Evolutionary conservation across 768 basidiomycete species (phyloP).

Genomic region (button mushroom (Agaricus bisporus)): DNA sequence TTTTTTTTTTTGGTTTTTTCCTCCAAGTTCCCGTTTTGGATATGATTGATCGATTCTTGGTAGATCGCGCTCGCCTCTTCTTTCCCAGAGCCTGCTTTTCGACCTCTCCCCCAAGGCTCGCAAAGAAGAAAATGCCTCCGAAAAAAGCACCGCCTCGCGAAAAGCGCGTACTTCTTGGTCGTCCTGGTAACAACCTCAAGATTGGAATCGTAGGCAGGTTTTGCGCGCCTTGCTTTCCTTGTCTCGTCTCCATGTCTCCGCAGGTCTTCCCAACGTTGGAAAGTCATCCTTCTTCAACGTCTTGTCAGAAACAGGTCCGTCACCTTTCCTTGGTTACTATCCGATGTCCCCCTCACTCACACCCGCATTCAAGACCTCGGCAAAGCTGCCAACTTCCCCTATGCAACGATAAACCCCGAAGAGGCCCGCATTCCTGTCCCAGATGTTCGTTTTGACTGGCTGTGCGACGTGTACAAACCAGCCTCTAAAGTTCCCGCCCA

Average conservation of each 20-base stretch:
- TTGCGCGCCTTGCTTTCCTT: slow-evolving; percentile 13
- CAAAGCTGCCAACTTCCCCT: slow-evolving; percentile 97
- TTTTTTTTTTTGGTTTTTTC: slow-evolving; percentile 1
- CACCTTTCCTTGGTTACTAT: background rate
- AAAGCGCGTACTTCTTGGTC: slow-evolving; percentile 84
- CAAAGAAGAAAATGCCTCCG: slow-evolving; percentile 81
- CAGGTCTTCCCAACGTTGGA: slow-evolving; percentile 93
- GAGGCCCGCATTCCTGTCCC: slow-evolving; percentile 96
- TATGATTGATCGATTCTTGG: slow-evolving; percentile 22
- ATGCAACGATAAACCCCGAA: slow-evolving; percentile 90
- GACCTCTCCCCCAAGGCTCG: slow-evolving; percentile 26
- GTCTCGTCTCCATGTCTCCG: slow-evolving; percentile 16
- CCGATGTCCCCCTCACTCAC: slow-evolving; percentile 11
- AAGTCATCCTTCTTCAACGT: slow-evolving; percentile 99
- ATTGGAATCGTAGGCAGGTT: slow-evolving; percentile 96
- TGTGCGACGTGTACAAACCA: slow-evolving; percentile 88
- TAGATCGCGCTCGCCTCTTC: slow-evolving; percentile 14
- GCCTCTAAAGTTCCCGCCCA: slow-evolving; percentile 84
- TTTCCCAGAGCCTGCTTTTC: slow-evolving; percentile 25
- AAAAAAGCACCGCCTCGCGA: slow-evolving; percentile 74
- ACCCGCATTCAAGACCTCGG: slow-evolving; percentile 59
- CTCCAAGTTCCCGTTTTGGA: slow-evolving; percentile 9
- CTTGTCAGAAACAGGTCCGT: slow-evolving; percentile 81
- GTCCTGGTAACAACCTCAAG: slow-evolving; percentile 96
- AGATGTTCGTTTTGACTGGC: slow-evolving; percentile 91